Conservation (phyloP, 2,329 filamentous ascomycete species). For the Leptosphaerulina australis region DNA sequence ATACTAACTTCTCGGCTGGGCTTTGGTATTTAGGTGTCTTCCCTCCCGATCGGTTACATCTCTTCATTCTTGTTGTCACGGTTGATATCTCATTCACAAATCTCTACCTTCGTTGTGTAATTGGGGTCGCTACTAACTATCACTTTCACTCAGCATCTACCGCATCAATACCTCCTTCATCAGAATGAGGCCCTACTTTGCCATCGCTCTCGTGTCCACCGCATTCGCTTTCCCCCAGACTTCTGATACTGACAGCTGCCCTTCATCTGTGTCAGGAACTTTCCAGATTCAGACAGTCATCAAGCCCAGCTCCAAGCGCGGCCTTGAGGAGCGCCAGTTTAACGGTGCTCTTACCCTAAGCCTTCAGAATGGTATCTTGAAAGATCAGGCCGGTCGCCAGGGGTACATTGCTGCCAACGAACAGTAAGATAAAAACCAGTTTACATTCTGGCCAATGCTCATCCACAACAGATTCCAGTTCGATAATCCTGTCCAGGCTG, state of each 20-base stretch:
- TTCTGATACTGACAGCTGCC: conserved; percentile 60
- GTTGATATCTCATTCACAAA: conserved; percentile 50
- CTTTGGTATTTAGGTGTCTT: conserved; percentile 41
- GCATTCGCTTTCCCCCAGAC: conserved; percentile 37
- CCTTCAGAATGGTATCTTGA: conserved; percentile 68
- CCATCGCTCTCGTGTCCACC: conserved; percentile 38
- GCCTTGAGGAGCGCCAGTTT: conserved; percentile 37
- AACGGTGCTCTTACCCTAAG: conserved; percentile 62
- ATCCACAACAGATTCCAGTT: conserved; percentile 48
- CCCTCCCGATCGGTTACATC: conserved; percentile 23
- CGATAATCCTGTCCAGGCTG: conserved; percentile 61
- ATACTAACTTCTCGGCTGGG: conserved; percentile 20
- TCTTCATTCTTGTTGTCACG: conserved; percentile 36
- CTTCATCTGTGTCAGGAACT: conserved; percentile 55
- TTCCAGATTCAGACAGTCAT: conserved; percentile 66
- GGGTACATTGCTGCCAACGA: conserved; percentile 82
- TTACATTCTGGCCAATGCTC: conserved; percentile 1
- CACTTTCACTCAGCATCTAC: conserved; percentile 20
- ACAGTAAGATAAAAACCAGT: conserved; percentile 55
- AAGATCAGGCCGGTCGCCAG: conserved; percentile 68
- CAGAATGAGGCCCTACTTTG: conserved; percentile 42
- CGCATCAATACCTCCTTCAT: conserved; percentile 12
- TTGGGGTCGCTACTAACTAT: conserved; percentile 8
- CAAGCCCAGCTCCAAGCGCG: conserved; percentile 31
- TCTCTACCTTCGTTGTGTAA: conserved; percentile 33